Evolutionary conservation across 352 stramenopile genomes (phyloP).

Genomic region (Globisporangium middletonii): DNA sequence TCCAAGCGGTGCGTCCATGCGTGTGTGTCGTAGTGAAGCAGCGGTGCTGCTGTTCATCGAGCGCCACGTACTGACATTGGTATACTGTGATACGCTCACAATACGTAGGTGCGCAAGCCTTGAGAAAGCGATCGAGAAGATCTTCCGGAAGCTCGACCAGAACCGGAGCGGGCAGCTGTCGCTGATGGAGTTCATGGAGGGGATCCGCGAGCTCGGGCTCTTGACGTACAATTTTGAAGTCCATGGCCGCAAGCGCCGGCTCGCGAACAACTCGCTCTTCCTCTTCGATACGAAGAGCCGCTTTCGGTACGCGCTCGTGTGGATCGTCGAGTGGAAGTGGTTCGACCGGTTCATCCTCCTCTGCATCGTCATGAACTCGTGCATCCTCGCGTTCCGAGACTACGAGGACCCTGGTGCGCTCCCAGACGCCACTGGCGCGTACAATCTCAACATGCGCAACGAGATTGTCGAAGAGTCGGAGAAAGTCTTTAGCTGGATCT

Average conservation of each 20-base stretch:
- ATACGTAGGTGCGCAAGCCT: slow-evolving; percentile 5
- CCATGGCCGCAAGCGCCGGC: slow-evolving; percentile 32
- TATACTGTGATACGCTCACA: neutral
- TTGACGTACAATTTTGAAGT: slow-evolving; percentile 44
- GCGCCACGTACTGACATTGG: too few relatives aligned
- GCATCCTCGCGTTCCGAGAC: slow-evolving; percentile 57
- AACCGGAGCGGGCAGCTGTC: slow-evolving; percentile 36
- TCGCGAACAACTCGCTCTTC: slow-evolving; percentile 34
- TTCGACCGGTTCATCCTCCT: slow-evolving; percentile 74
- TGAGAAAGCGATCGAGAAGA: slow-evolving; percentile 26
- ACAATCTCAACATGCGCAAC: slow-evolving; percentile 25
- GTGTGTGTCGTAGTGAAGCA: too few relatives aligned
- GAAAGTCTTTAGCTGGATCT: slow-evolving; percentile 44
- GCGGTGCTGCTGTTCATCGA: neutral
- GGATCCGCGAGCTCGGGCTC: slow-evolving; percentile 32
- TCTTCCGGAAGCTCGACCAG: slow-evolving; percentile 31
- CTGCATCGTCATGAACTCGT: slow-evolving; percentile 62
- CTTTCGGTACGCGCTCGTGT: slow-evolving; percentile 31
- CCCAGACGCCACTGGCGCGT: slow-evolving; percentile 19
- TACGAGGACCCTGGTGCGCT: slow-evolving; percentile 33
- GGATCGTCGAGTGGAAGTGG: slow-evolving; percentile 52
- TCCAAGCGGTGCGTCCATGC: slow-evolving; percentile 13
- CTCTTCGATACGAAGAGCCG: slow-evolving; percentile 26
- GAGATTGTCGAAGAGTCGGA: slow-evolving; percentile 32
- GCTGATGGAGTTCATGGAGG: slow-evolving; percentile 34